These are phyloP conservation scores for Pseudotsuga menziesii DNA, from an alignment of 75 land plant genomes.

Conservation along the genomic window DNA sequence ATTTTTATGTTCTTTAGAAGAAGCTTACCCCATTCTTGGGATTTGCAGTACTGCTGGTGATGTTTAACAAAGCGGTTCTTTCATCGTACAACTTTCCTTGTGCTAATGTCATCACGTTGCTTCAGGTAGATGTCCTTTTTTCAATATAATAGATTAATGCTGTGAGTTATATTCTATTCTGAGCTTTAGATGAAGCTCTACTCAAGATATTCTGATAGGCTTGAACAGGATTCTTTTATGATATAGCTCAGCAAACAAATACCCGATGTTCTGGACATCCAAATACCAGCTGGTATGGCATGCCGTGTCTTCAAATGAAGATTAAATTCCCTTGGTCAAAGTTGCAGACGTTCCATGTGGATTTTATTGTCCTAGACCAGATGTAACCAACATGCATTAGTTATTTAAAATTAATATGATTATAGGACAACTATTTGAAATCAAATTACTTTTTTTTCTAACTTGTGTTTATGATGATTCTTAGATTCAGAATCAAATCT, in stretches of 20 bases:
- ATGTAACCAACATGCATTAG: not conserved
- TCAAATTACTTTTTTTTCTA: not conserved
- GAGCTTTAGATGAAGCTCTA: not conserved
- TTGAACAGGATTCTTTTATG: not conserved
- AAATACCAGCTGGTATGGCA: not conserved
- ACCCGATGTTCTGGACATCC: not conserved
- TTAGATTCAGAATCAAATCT: not conserved
- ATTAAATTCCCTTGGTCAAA: not conserved
- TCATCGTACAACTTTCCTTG: conserved; percentile 86
- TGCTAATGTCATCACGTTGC: conserved; percentile 91
- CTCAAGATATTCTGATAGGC: not conserved
- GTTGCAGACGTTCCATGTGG: not conserved
- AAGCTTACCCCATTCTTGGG: not conserved
- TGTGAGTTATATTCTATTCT: not conserved
- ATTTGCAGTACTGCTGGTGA: conserved; percentile 80
- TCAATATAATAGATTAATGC: conserved; percentile 4
- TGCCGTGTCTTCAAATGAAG: not conserved
- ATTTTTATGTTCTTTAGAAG: too few species aligned
- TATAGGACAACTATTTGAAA: not conserved
- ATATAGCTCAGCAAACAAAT: not conserved
- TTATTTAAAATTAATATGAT: not conserved
- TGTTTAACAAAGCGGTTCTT: conserved; percentile 98
- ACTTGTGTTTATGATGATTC: not conserved
- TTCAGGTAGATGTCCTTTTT: conserved; percentile 58
- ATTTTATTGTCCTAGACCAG: not conserved